These are phyloP conservation scores for Entrophospora sp. DNA, from an alignment of 192 early-diverging fungal species.

Conservation along the genomic window DNA sequence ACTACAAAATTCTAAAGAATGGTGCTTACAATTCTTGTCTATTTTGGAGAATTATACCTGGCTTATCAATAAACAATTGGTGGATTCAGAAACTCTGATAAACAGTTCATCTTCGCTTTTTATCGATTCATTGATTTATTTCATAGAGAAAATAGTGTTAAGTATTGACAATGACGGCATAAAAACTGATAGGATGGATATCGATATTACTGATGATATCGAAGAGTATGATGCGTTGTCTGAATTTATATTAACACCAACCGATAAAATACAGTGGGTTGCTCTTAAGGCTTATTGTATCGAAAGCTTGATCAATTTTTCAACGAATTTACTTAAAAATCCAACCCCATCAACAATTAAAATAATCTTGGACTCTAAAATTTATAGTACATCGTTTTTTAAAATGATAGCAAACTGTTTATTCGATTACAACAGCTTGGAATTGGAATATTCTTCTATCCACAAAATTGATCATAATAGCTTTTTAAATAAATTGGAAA, in stretches of 20 bases:
- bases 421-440: conserved; percentile 36
- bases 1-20: conserved; percentile 19
- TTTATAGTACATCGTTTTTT: conserved; percentile 35
- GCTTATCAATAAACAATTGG: conserved; percentile 22
- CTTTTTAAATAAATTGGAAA: conserved; percentile 21
- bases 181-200: not conserved
- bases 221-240: not conserved
- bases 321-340: not conserved
- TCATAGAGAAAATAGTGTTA: conserved; percentile 22
- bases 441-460: conserved; percentile 25
- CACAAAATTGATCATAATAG: conserved; percentile 13
- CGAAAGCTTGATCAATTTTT: not conserved
- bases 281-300: no score
- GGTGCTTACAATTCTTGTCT: conserved; percentile 27
- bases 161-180: not conserved
- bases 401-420: conserved; percentile 34
- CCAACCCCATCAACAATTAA: not conserved
- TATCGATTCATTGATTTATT: conserved; percentile 7
- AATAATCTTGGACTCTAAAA: conserved; percentile 5
- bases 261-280: not conserved
- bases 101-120: conserved; percentile 9
- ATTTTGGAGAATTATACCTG: conserved; percentile 27
- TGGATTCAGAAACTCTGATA: not conserved
- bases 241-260: conserved; percentile 2
- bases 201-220: conserved; percentile 17